Conservation (phyloP, 257 asterid species). For the Nicotiana knightiana region DNA sequence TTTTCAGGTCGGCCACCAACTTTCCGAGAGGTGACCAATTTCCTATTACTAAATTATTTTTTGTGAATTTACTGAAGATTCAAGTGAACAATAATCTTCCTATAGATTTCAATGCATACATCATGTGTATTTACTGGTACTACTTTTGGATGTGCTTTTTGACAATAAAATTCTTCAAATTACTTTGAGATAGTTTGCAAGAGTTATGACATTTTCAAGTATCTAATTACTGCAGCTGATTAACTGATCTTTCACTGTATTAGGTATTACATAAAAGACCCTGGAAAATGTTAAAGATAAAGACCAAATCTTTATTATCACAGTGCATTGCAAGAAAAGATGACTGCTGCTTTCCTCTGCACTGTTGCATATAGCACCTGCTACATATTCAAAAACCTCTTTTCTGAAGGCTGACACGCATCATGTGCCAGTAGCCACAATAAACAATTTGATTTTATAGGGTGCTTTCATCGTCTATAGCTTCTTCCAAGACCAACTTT, state of each 20-base stretch:
- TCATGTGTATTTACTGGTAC: not conserved
- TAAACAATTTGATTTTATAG: not conserved
- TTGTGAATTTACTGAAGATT: not conserved
- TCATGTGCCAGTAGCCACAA: not conserved
- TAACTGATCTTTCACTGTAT: no score
- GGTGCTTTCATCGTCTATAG: not conserved
- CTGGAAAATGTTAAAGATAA: no score
- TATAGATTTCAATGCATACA: not conserved
- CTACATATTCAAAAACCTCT: no score
- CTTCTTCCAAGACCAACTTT: not conserved
- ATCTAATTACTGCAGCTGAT: not conserved
- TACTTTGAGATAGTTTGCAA: no score
- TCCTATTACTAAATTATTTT: not conserved
- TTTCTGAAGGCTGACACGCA: not conserved
- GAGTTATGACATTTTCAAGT: not conserved
- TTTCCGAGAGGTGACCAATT: constrained; percentile 59
- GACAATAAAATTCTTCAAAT: not conserved
- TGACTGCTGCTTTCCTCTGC: no score
- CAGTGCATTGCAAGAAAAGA: no score
- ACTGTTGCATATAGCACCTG: no score
- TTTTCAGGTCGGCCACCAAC: constrained; percentile 93
- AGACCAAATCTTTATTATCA: no score
- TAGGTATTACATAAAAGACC: no score
- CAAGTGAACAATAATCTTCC: not conserved
- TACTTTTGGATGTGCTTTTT: not conserved